Evolutionary conservation across 23 red algal genomes (phyloP), one percentile per base, ranked within the genome.

Genomic region (Gracilaria gracilis): DNA sequence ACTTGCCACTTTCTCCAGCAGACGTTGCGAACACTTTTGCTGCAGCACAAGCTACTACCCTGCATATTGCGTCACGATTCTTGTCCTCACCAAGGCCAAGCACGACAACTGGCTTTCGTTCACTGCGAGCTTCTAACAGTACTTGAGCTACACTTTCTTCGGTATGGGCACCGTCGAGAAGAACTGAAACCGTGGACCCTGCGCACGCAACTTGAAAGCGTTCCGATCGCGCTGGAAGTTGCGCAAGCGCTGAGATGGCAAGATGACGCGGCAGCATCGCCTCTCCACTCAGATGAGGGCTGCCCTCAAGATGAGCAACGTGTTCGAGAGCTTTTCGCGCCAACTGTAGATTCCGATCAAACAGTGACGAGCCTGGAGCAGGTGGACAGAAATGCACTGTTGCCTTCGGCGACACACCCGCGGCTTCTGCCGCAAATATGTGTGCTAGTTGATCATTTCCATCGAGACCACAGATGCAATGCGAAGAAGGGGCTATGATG

Each of bases 131-230:
- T 9, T 92, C 73, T 6, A 19, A 25, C 55, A 93, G 53, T 13
- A 91, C 81, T 35, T 62, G 67, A n/a, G 42, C 47, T 0, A 94
- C 93, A 39, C 90, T 94, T 25, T 93, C 79, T 40, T 94, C 51
- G 12, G 95, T 87, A 70, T 99, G 97, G 21, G 94, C 97, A 20
- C 94, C 97, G 76, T 99, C 97, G 21, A 99, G 79, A 17, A 95
- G 24, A 24, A 96, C 85, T 16, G 51, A 17, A 37, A 99, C 72
- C 17, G 59, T 29, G 21, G 27, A 34, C 19, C 39, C 82, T 21
- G 1, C 57, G 35, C 20, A 39, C 39, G 61, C 61, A 36, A 50
- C 57, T 28, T 62, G 46, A 62, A 96, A 96, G 37, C 42, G 57
- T 64, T 93, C 91, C 65, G 86, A 85, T 36, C 93, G 61, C 3